Percentiles rank a stretch among this genome's conserved stretches.
These are phyloP conservation scores for Bipolaris bicolor DNA, from an alignment of 2,329 filamentous ascomycete species.

Conservation along the genomic window DNA sequence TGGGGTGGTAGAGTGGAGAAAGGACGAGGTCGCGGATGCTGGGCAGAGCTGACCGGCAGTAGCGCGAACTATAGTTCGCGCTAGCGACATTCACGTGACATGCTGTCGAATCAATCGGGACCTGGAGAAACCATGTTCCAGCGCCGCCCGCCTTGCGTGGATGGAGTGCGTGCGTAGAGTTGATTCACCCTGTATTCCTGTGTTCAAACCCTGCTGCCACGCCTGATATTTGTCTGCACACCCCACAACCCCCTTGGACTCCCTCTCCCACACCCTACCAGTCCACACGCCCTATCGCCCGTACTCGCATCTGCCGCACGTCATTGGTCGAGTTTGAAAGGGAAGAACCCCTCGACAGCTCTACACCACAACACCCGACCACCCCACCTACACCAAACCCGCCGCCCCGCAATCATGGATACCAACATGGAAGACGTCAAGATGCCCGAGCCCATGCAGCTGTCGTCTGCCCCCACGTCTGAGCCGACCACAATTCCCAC, in stretches of 20 bases:
- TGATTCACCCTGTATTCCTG: slow-evolving; percentile 30
- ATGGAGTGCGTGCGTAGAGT: slow-evolving; percentile 24
- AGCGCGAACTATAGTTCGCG: slow-evolving; percentile 16
- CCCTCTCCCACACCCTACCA: slow-evolving; percentile 1
- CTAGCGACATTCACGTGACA: slow-evolving; percentile 8
- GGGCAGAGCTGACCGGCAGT: slow-evolving; percentile 13
- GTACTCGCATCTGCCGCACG: slow-evolving; percentile 34
- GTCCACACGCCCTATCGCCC: slow-evolving; percentile 10
- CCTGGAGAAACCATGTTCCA: slow-evolving; percentile 12
- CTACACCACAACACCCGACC: slow-evolving; percentile 39
- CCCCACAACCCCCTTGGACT: slow-evolving; percentile 16
- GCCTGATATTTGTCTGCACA: slow-evolving; percentile 18
- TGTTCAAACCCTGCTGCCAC: slow-evolving; percentile 27
- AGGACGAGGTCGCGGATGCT: slow-evolving; percentile 14
- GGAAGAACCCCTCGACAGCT: slow-evolving; percentile 45
- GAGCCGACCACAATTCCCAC: slow-evolving; percentile 92
- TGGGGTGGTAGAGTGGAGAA: slow-evolving; percentile 13
- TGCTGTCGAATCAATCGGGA: neutral
- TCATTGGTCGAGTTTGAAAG: slow-evolving; percentile 49
- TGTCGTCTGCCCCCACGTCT: slow-evolving; percentile 69
- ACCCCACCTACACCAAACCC: slow-evolving; percentile 28
- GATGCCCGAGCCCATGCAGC: slow-evolving; percentile 76
- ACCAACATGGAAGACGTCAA: slow-evolving; percentile 99
- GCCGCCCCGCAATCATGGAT: slow-evolving; percentile 70
- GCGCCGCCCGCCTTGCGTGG: slow-evolving; percentile 10